Conservation (phyloP, 495 filamentous ascomycete genomes). For the Apiosordaria backusii region DNA sequence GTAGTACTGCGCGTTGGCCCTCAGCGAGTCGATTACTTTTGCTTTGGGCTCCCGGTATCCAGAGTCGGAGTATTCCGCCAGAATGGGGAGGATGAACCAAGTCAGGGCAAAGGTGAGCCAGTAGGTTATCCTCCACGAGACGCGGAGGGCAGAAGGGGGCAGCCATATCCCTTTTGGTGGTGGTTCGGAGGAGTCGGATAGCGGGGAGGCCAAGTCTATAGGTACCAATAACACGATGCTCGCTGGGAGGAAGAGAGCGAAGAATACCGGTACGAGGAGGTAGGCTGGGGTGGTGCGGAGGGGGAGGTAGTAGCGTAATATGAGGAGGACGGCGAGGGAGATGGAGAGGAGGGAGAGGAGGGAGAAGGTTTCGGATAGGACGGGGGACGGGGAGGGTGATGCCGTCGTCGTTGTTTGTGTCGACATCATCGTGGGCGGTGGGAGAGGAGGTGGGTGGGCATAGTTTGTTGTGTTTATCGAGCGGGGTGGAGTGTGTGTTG, state of each 20-base stretch:
- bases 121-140: constrained; percentile 90
- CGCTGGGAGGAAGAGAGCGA: constrained; percentile 85
- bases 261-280: constrained; percentile 86
- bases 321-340: constrained; percentile 70
- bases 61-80: constrained; percentile 90
- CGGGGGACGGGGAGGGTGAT: constrained; percentile 24
- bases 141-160: constrained; percentile 65
- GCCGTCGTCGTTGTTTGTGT: constrained; percentile 1
- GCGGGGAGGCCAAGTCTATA: constrained; percentile 87
- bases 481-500: neutral
- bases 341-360: constrained; percentile 66
- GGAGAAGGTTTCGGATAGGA: constrained; percentile 58
- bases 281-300: constrained; percentile 88
- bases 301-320: constrained; percentile 83
- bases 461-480: constrained; percentile 23
- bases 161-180: constrained; percentile 61
- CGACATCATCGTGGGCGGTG: neutral
- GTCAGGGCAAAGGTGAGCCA: constrained; percentile 95
- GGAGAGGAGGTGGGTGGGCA: neutral
- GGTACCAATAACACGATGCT: constrained; percentile 93
- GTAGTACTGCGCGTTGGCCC: constrained; percentile 84
- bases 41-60: constrained; percentile 83
- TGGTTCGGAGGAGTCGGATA: constrained; percentile 56
- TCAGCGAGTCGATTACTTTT: constrained; percentile 76
- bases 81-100: constrained; percentile 90